Evolutionary conservation across 257 asterid genomes (phyloP).

Genomic region (Perilla frutescens): DNA sequence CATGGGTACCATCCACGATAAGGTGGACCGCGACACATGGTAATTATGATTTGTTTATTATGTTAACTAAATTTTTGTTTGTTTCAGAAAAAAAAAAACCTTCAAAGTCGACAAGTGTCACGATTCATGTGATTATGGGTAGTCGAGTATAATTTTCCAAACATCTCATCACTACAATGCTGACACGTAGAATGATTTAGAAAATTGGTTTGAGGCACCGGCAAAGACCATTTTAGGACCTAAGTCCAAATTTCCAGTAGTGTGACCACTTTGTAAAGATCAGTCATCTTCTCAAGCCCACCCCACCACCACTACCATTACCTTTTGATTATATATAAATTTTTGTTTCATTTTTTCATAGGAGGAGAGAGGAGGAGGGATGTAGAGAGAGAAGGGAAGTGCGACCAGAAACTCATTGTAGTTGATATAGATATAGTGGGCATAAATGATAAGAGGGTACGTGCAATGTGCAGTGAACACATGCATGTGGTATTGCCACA

Average conservation of each 20-base stretch:
- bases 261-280: conserved; percentile 35
- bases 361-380: background rate
- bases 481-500: conserved; percentile 21
- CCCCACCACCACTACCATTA: conserved; percentile 31
- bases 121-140: too few relatives aligned
- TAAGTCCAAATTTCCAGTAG: background rate
- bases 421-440: background rate
- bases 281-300: conserved; percentile 36
- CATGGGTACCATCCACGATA: too few relatives aligned
- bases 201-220: background rate
- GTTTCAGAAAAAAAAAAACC: too few relatives aligned
- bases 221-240: background rate
- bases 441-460: conserved; percentile 16
- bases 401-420: conserved; percentile 27
- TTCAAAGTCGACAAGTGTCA: too few relatives aligned
- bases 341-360: background rate
- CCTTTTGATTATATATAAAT: conserved; percentile 13
- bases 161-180: background rate
- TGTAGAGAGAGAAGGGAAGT: background rate
- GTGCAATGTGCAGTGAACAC: background rate
- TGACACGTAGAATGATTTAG: background rate
- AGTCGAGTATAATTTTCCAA: background rate
- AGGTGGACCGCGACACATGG: too few relatives aligned
- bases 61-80: too few relatives aligned
- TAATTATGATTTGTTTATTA: too few relatives aligned